These are phyloP conservation scores for Ceratocystis variospora DNA, from an alignment of 2,329 filamentous ascomycete species.

Conservation along the genomic window DNA sequence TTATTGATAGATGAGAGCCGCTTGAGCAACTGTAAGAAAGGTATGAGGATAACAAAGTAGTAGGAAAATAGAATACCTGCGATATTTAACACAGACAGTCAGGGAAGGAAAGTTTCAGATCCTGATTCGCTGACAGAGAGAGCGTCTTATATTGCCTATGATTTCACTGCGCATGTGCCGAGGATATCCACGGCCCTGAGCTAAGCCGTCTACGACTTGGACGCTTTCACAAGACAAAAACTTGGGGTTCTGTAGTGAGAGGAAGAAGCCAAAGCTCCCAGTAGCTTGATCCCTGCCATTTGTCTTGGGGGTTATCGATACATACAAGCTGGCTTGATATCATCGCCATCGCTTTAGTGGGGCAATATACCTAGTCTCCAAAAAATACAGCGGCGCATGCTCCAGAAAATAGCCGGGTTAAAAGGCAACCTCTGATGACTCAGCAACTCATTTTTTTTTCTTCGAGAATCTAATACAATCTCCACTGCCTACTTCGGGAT, in stretches of 20 bases:
- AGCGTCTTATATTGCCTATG: neutral
- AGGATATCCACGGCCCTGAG: conserved; percentile 22
- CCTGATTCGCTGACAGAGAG: neutral
- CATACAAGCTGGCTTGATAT: neutral
- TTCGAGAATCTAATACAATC: neutral
- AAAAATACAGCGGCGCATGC: neutral
- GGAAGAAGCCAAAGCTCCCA: neutral
- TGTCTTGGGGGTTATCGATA: neutral
- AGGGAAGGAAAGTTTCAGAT: neutral
- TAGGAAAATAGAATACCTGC: neutral
- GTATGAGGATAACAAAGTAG: neutral
- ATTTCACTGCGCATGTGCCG: conserved; percentile 18
- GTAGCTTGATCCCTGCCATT: conserved; percentile 1
- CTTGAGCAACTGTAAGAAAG: neutral
- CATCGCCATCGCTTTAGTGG: neutral
- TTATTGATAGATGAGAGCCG: neutral
- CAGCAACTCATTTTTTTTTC: neutral
- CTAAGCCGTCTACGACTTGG: neutral
- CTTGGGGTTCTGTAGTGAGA: conserved; percentile 2
- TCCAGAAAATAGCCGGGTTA: neutral
- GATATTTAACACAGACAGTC: neutral
- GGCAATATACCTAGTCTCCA: neutral
- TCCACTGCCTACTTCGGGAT: neutral
- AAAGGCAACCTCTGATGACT: neutral
- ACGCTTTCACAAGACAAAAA: conserved; percentile 8